These are phyloP conservation scores for Leccinum subrobustum DNA, from an alignment of 1,284 basidiomycete species.

Conservation along the genomic window DNA sequence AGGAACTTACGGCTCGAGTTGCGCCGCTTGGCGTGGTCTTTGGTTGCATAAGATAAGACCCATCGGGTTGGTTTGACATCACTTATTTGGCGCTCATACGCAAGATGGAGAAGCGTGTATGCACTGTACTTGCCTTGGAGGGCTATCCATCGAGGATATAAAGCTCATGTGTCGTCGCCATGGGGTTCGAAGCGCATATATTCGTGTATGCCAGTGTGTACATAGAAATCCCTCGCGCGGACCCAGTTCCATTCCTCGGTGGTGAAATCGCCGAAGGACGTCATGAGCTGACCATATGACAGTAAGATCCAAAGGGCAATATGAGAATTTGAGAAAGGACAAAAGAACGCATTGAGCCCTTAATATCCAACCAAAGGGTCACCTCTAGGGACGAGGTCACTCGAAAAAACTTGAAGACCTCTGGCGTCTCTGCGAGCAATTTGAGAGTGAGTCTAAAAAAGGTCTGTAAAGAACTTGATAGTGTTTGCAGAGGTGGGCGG, in stretches of 20 bases:
- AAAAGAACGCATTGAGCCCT: constrained; percentile 40
- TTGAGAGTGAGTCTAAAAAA: constrained; percentile 33
- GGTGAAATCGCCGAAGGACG: constrained; percentile 48
- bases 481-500: constrained; percentile 52
- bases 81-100: too few relatives aligned
- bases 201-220: constrained; percentile 27
- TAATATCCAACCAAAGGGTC: constrained; percentile 55
- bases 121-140: constrained; percentile 44
- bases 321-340: constrained; percentile 9
- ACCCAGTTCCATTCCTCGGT: constrained; percentile 61
- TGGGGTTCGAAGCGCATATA: constrained; percentile 47
- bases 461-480: constrained; percentile 31
- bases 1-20: too few relatives aligned
- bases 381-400: constrained; percentile 51
- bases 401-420: constrained; percentile 47
- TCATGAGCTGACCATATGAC: constrained; percentile 41
- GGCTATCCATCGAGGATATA: constrained; percentile 58
- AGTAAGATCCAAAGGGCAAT: not conserved
- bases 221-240: constrained; percentile 31
- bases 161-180: constrained; percentile 47
- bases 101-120: too few relatives aligned
- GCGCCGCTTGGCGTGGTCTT: too few relatives aligned
- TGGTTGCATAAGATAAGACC: too few relatives aligned
- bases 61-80: too few relatives aligned
- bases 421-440: constrained; percentile 50